A percentile compares a stretch with the other conserved stretches of the same genome.
Evolutionary conservation across 139 green algal species (phyloP).

Genomic region (Mesotaenium endlicherianum): DNA sequence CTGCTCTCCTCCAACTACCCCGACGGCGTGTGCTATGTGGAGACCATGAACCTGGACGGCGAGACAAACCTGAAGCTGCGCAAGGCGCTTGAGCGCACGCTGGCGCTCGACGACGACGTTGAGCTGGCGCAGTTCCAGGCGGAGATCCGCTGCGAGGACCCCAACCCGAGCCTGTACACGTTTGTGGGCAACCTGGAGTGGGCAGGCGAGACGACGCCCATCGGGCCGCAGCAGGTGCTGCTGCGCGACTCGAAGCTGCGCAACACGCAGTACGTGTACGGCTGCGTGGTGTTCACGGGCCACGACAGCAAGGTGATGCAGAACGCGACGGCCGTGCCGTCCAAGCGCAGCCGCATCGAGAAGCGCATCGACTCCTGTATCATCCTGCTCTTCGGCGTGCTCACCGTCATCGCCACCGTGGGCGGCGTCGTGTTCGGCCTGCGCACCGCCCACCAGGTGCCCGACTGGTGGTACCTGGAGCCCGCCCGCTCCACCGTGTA

Average conservation of each 20-base stretch:
- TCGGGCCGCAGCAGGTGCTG: conserved; percentile 32
- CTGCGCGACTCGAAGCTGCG: conserved; percentile 66
- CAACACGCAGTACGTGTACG: conserved; percentile 77
- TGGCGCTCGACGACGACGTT: conserved; percentile 10
- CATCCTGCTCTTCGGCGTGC: conserved; percentile 49
- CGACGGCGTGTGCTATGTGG: conserved; percentile 73
- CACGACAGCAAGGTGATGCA: conserved; percentile 75
- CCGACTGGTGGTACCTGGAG: conserved; percentile 31
- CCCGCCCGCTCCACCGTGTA: conserved; percentile 11
- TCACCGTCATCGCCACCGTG: conserved; percentile 55
- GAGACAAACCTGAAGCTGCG: conserved; percentile 96
- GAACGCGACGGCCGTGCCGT: conserved; percentile 70
- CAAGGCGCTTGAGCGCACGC: conserved; percentile 47
- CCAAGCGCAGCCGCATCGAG: conserved; percentile 63
- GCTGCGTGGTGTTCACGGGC: conserved; percentile 88
- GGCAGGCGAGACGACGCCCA: conserved; percentile 13
- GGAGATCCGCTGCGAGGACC: conserved; percentile 58
- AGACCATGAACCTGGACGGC: conserved; percentile 96
- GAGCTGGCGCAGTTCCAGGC: background rate
- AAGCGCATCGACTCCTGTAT: conserved; percentile 52
- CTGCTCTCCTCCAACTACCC: conserved; percentile 67
- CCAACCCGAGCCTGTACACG: conserved; percentile 85
- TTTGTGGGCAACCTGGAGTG: conserved; percentile 62
- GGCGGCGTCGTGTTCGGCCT: conserved; percentile 28
- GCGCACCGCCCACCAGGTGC: conserved; percentile 7